Base-by-base conservation (phyloP, 768 basidiomycete species). In the Lentinula sp. region DNA sequence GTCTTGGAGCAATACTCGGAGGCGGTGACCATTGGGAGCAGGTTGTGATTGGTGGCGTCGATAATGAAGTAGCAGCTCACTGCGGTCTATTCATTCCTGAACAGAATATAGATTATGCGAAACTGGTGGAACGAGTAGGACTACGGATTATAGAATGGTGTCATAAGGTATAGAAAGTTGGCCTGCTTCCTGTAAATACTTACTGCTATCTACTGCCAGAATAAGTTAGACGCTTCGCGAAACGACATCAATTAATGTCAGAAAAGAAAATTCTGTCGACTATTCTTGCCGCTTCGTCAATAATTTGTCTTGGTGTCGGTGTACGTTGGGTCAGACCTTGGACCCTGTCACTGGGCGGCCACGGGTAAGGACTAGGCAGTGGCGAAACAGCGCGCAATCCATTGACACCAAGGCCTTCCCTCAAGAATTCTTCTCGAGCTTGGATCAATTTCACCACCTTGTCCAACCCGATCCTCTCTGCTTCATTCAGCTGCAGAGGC, bases 1-100 rank as follows among this genome's bases (percentile, higher is more conserved):
- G 79, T 4, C 62, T 81, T 46, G 77, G 77, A 2, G 66, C 71
- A 45, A 64, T 71, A 8, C 70, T 80, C 7, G 79, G 60, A 23
- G 53, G 60, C 35, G 35, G 60, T 33, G 60, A 61, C 20, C 36
- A 56, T 41, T 61, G 60, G 60, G 60, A 61, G 33, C 39, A 46
- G n/a, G 60, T 61, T 20, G 42, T 51, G 51, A 61, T 61, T 20
- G 60, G 15, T 6, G 59, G 60, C 28, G 60, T 61, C 28, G 42
- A 57, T 37, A 53, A 57, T 48, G 55, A 61, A 46, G 60, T 55
- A n/a, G 60, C 49, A 18, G 59, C 59, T 28, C 59, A 60, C 33
- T 49, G 45, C 39, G 59, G 59, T 20, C 20, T 60, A 13, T 60
- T 60, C 37, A 60, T 60, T 37, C 59, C 59, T 28, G 48, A 36